Conservation (phyloP, 352 stramenopile genomes). For the Globisporangium parvum region DNA sequence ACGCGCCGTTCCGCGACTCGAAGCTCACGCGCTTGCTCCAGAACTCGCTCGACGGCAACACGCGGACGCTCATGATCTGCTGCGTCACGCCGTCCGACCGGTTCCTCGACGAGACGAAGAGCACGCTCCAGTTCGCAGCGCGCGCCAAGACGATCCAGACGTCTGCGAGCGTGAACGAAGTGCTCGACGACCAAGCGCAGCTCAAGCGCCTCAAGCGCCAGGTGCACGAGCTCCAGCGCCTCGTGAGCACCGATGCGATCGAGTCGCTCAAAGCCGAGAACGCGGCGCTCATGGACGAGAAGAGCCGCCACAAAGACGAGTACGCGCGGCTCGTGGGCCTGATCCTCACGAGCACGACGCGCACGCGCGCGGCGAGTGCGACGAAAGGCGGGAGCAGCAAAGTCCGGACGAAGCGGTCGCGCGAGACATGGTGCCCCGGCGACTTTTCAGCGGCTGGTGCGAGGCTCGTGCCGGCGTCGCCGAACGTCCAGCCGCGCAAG, state of each 20-base stretch:
- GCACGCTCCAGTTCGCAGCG: slow-evolving; percentile 90
- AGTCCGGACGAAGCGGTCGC: slow-evolving; percentile 31
- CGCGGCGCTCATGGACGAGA: slow-evolving; percentile 49
- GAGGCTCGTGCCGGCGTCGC: slow-evolving; percentile 11
- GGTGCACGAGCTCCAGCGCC: slow-evolving; percentile 59
- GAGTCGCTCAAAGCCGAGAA: slow-evolving; percentile 69
- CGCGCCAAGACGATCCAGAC: slow-evolving; percentile 89
- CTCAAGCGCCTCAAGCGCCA: slow-evolving; percentile 66
- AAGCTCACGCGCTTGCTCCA: slow-evolving; percentile 92
- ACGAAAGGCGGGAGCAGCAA: slow-evolving; percentile 15
- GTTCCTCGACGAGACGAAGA: slow-evolving; percentile 80
- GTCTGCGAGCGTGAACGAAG: slow-evolving; percentile 79
- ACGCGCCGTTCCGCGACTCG: slow-evolving; percentile 82
- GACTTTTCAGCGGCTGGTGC: slow-evolving; percentile 33
- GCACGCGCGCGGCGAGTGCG: slow-evolving; percentile 19
- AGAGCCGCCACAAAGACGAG: slow-evolving; percentile 48
- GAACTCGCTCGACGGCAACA: slow-evolving; percentile 89
- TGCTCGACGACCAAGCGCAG: slow-evolving; percentile 89
- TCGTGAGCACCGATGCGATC: slow-evolving; percentile 44
- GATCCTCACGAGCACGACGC: slow-evolving; percentile 42
- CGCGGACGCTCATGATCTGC: slow-evolving; percentile 88
- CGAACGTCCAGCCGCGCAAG: slow-evolving; percentile 26
- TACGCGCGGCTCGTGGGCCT: slow-evolving; percentile 51
- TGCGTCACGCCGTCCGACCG: slow-evolving; percentile 73
- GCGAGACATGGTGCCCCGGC: slow-evolving; percentile 71